Evolutionary conservation across 129 eudicot genomes (phyloP), one percentile per base, ranked within the genome.

Genomic region (Arctium minus): DNA sequence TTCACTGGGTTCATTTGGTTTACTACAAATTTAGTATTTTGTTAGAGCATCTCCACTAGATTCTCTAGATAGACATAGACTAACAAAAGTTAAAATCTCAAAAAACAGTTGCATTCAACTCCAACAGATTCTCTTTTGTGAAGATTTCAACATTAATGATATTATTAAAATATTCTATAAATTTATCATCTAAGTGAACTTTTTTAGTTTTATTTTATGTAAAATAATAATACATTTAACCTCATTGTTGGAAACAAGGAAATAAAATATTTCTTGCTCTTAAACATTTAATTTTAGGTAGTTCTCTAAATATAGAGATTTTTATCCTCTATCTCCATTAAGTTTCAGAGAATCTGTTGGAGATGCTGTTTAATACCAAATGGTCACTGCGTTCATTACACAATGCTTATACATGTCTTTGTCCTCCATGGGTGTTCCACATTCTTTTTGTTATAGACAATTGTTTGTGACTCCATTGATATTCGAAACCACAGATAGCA

Each of bases 401-500:
- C 12, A 44, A 15, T 44, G 15, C 53, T 44, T 17, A 5, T 56
- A 13, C 8, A n/a, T 56, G 8, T 56, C 8, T 56, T 3, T 56
- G 17, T n/a, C 27, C 17, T 22, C 17, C 27, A 4, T 56, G 67
- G 67, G 17, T n/a, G 67, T 4, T 56, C 27, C 67, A 56, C 6
- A 56, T 56, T 56, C 6, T 56, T 56, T 56, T 56, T 15, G 56
- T 46, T 46, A 0, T 10, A 46, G 0, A 46, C 56, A 42, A 8
- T 11, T 46, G 56, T 10, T 46, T 11, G 15, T 46, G 56, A 56
- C 65, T 56, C 22, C 22, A 56, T 56, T 60, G 12, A 27, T 67
- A 18, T 36, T 39, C 37, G 30, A 73, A 73, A 77, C 22, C 5
- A 71, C 82, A 78, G 83, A 79, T 84, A 17, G 87, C 87, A 18